phyloP scores from a whole-genome alignment of 495 filamentous ascomycete genomes.

The Xylaria telfairii region DNA sequence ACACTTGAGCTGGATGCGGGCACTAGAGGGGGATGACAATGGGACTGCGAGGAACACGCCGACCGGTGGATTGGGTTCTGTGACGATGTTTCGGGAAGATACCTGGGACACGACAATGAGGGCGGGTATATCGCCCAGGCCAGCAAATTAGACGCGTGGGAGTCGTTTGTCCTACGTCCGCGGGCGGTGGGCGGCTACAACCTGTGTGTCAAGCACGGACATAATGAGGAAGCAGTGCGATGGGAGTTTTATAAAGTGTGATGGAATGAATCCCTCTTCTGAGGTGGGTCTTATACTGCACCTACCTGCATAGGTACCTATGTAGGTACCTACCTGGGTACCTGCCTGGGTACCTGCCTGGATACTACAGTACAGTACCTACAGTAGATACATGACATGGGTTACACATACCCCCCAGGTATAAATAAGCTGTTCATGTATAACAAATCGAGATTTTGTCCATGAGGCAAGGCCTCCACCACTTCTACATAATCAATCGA shows the following conservation, averaged over 20 bases:
- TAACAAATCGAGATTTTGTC: too few species aligned
- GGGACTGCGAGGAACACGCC: conserved; percentile 10
- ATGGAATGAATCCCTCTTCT: not conserved
- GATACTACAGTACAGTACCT: too few species aligned
- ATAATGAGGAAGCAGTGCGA: not conserved
- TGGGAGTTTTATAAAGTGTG: conserved; percentile 13
- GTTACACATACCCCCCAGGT: too few species aligned
- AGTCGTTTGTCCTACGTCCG: conserved; percentile 9
- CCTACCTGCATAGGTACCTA: too few species aligned
- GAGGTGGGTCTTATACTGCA: too few species aligned
- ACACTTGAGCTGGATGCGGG: not conserved
- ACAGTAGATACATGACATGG: too few species aligned
- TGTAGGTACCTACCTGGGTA: too few species aligned
- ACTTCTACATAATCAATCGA: too few species aligned
- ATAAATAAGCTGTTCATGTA: too few species aligned
- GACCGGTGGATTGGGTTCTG: conserved; percentile 16
- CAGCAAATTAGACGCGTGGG: not conserved
- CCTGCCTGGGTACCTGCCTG: too few species aligned
- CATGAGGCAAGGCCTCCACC: too few species aligned
- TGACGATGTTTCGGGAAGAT: conserved; percentile 9
- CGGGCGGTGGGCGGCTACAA: not conserved
- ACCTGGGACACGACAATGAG: not conserved
- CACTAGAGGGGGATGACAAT: conserved; percentile 9
- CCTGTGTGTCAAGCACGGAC: not conserved
- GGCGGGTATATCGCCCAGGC: conserved; percentile 2